Conservation (phyloP, 2,329 filamentous ascomycete species). For the Paraphoma chrysanthemicola region DNA sequence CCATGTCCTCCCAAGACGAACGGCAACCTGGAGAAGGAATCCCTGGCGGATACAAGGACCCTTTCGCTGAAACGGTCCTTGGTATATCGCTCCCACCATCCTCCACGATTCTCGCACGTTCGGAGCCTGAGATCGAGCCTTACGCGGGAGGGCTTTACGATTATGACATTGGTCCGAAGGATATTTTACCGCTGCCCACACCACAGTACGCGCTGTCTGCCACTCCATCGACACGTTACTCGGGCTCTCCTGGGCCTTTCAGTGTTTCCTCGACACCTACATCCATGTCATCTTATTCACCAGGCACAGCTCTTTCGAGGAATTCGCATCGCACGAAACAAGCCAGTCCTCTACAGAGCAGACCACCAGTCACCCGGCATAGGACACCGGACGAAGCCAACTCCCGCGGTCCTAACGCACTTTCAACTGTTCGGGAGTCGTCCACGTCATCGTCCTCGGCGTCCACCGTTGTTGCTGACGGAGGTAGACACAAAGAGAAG, state of each 20-base stretch:
- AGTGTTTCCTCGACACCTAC: constrained; percentile 81
- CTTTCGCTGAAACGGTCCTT: constrained; percentile 52
- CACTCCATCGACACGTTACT: constrained; percentile 78
- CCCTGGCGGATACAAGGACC: constrained; percentile 46
- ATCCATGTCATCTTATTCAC: constrained; percentile 78
- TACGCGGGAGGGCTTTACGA: constrained; percentile 33
- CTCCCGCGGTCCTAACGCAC: constrained; percentile 61
- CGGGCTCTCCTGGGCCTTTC: constrained; percentile 74
- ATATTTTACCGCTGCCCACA: constrained; percentile 71
- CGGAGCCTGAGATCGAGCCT: constrained; percentile 34
- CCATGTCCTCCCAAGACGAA: constrained; percentile 46
- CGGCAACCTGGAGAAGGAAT: constrained; percentile 30
- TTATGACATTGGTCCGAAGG: constrained; percentile 64
- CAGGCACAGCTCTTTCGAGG: constrained; percentile 61
- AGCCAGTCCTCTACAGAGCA: constrained; percentile 62
- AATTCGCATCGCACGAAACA: constrained; percentile 58
- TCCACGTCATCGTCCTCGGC: constrained; percentile 75
- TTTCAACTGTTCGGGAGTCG: constrained; percentile 73
- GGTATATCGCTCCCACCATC: constrained; percentile 51
- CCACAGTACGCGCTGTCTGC: constrained; percentile 71
- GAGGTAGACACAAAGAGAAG: constrained; percentile 53
- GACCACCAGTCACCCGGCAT: constrained; percentile 67
- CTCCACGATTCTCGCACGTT: constrained; percentile 35
- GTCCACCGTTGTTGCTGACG: constrained; percentile 68
- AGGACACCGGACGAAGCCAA: constrained; percentile 60